phyloP scores from a whole-genome alignment of 106 monocot species.

The Cymbidium sinense region DNA sequence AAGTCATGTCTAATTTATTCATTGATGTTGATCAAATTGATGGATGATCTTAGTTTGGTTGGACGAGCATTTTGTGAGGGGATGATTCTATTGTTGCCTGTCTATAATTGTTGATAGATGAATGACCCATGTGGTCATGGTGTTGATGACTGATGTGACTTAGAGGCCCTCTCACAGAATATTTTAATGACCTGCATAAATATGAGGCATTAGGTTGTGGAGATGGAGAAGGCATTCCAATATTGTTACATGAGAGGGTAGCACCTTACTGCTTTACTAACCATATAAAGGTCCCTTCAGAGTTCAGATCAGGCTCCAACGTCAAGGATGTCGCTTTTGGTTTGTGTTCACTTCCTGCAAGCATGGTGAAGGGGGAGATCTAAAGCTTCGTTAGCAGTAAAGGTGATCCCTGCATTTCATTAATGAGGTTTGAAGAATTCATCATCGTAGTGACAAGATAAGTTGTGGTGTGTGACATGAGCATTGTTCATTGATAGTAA shows the following conservation, averaged over 20 bases:
- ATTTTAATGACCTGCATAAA: neutral
- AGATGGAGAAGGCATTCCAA: neutral
- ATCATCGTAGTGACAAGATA: too few relatives aligned
- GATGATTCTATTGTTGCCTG: too few relatives aligned
- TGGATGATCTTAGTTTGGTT: too few relatives aligned
- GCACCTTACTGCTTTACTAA: too few relatives aligned
- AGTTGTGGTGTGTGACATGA: too few relatives aligned
- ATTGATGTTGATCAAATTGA: too few relatives aligned
- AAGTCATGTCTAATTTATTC: neutral
- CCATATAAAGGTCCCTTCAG: too few relatives aligned
- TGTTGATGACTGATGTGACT: neutral
- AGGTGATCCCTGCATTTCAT: neutral
- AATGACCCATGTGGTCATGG: neutral
- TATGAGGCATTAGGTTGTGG: neutral
- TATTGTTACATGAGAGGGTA: too few relatives aligned
- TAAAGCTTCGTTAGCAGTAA: neutral
- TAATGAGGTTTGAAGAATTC: neutral
- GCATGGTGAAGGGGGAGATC: neutral
- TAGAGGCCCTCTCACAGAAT: neutral
- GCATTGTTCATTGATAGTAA: too few relatives aligned
- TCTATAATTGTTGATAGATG: too few relatives aligned
- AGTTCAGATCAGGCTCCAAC: neutral
- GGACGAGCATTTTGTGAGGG: too few relatives aligned
- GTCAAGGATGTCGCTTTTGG: neutral
- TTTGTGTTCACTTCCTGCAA: too few relatives aligned